Percentiles rank a stretch among this genome's conserved stretches.
These are phyloP conservation scores for Metarhizium robertsii DNA, from an alignment of 2,329 filamentous ascomycete species.

Conservation along the genomic window DNA sequence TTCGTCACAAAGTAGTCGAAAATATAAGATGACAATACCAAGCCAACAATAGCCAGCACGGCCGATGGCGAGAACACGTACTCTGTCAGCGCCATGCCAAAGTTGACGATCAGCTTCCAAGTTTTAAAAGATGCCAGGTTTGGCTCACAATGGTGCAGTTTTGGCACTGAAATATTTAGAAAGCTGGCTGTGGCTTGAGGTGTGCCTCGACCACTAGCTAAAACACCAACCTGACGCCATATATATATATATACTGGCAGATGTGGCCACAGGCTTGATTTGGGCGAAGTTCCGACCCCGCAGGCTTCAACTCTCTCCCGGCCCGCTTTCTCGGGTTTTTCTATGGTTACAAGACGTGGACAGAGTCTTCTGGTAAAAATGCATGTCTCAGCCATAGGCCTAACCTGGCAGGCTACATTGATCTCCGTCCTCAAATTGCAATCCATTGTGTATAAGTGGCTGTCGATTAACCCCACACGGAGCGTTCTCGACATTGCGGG, in stretches of 20 bases:
- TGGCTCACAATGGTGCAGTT: too few species aligned
- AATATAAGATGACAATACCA: conserved; percentile 44
- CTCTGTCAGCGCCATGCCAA: conserved; percentile 20
- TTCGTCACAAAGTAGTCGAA: conserved; percentile 52
- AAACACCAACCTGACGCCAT: not conserved
- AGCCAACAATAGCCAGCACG: conserved; percentile 33
- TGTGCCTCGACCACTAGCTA: too few species aligned
- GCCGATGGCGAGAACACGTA: conserved; percentile 35
- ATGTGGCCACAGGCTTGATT: not conserved
- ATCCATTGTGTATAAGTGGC: not conserved
- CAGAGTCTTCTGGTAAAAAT: not conserved
- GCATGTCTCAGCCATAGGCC: not conserved
- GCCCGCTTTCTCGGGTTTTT: not conserved
- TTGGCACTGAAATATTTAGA: too few species aligned
- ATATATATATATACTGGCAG: not conserved
- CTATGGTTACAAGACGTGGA: too few species aligned
- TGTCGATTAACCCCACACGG: too few species aligned
- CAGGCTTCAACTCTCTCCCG: not conserved
- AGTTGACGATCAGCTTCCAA: not conserved
- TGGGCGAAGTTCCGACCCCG: not conserved
- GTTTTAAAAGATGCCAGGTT: not conserved
- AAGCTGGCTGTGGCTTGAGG: too few species aligned
- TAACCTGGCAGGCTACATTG: not conserved
- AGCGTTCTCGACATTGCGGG: not conserved
- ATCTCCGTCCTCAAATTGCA: not conserved